Base-by-base conservation (phyloP, 805 yeast species). In the Schizosaccharomyces osmophilus region DNA sequence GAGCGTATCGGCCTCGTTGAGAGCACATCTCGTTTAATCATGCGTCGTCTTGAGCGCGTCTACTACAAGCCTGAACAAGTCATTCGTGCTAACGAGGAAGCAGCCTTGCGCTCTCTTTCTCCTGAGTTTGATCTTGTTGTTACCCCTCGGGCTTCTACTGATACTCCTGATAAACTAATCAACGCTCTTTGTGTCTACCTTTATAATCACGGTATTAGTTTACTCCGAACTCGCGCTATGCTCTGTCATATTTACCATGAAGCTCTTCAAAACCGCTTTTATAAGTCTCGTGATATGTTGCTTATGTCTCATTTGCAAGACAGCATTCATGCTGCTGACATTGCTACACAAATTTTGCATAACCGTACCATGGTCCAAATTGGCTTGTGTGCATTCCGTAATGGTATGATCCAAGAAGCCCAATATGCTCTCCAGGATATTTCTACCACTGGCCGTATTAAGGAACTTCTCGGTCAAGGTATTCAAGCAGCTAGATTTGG, bases 351-450 rank as follows among this genome's bases (percentile, higher is more conserved):
- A 78, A 88, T 93, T 62, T 78, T 87, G 67, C 93, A 87, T 79
- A 93, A 93, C 79, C 81, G 99, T 73, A 88, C 95, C 19, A 79
- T 93, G 65, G 97, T 87, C 64, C 98, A 93, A 74, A 79, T 94
- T 65, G 99, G 98, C 63, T 79, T 93, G 66, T 82, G 94, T 72
- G 97, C 98, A 17, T 93, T 93, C 83, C 82, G 95, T 72, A 74
- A 80, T 61, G 97, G 97, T 26, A 78, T 85, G 66, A 81, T 89
- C 68, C 79, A 78, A 67, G 97, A 93, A 71, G 78, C 93, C 63
- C 94, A 87, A 73, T 93, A 86, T 75, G 78, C 84, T 61, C 78
- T 93, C 66, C 85, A 82, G 69, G 98, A 93, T 74, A 80, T 93
- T 68, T 87, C 90, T 65, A 83, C 87, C 62, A 82, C 94, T 54